phyloP scores from a whole-genome alignment of 306 rosid genomes.

The Mimosa bimucronata region DNA sequence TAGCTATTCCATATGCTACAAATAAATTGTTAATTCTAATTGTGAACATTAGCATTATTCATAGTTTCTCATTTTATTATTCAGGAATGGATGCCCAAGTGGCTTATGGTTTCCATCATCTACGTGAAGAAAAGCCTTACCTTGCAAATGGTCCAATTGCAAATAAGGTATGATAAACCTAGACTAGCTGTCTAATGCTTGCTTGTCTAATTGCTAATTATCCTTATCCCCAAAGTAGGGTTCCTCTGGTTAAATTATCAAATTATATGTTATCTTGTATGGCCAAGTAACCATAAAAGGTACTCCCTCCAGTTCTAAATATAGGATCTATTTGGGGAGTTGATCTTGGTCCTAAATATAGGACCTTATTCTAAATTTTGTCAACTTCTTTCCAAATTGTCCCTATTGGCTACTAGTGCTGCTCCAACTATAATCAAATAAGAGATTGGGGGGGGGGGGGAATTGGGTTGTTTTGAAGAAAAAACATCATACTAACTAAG shows the following conservation, averaged over 20 bases:
- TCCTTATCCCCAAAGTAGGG: background rate
- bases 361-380: no score
- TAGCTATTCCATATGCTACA: background rate
- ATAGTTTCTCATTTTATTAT: constrained; percentile 22
- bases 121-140: constrained; percentile 89
- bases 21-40: background rate
- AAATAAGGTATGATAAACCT: constrained; percentile 66
- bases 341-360: no score
- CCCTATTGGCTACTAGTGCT: no score
- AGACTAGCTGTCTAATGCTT: background rate
- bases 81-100: constrained; percentile 99
- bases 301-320: no score
- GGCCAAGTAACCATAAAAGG: background rate
- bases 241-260: background rate
- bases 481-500: no score
- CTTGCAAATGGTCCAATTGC: constrained; percentile 96
- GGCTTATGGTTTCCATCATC: constrained; percentile 94
- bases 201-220: background rate
- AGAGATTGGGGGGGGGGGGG: no score
- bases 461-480: no score
- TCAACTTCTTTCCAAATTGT: no score
- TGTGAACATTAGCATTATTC: background rate
- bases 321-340: no score
- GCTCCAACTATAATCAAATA: no score
- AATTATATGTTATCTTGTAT: constrained; percentile 6